Evolutionary conservation across 2,329 filamentous ascomycete species (phyloP).

Genomic region (Parafenestella ontariensis): DNA sequence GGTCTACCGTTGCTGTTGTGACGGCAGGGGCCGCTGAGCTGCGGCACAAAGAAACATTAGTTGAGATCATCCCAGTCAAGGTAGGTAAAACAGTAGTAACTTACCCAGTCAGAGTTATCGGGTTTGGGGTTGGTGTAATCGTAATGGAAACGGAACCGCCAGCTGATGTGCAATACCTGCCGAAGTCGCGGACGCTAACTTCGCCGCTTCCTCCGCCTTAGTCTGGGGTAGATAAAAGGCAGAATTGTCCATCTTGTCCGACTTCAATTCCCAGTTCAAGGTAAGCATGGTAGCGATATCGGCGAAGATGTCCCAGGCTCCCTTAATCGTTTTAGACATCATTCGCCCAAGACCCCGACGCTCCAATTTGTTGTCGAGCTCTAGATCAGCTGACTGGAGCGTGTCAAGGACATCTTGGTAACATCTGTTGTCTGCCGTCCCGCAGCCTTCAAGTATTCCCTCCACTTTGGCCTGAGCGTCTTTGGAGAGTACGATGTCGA

Average conservation of each 20-base stretch:
- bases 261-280: neutral
- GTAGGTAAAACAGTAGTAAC: neutral
- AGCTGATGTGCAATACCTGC: neutral
- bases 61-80: neutral
- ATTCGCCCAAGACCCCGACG: neutral
- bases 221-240: neutral
- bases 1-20: neutral
- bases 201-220: neutral
- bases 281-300: neutral
- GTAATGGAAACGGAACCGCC: neutral
- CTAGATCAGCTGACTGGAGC: neutral
- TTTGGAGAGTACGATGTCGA: neutral
- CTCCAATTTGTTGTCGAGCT: neutral
- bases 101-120: neutral
- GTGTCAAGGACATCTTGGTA: neutral
- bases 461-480: neutral
- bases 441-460: neutral
- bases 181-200: neutral
- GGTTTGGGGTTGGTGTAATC: neutral
- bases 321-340: neutral
- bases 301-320: neutral
- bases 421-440: neutral
- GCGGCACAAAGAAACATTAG: neutral
- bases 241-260: neutral
- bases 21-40: neutral